Conservation (phyloP, 2,329 filamentous ascomycete species). For the Lachnellula cervina region DNA sequence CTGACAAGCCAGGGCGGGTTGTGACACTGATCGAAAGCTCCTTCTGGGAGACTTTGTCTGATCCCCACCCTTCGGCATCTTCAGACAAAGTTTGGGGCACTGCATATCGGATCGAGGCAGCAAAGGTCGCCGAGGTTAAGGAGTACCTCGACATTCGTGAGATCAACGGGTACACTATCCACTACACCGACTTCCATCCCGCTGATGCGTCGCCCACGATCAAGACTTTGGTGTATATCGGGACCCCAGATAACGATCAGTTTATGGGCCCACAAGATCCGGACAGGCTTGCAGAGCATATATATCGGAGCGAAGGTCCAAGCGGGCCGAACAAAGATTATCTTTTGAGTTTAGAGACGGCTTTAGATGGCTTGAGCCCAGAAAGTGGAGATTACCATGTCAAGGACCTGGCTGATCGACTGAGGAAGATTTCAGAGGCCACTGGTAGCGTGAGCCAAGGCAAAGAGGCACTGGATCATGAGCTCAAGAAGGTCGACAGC, state of each 20-base stretch:
- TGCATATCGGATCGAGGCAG: constrained; percentile 75
- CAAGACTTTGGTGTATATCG: constrained; percentile 79
- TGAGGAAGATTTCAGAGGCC: constrained; percentile 50
- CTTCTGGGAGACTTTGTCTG: constrained; percentile 72
- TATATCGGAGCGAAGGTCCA: constrained; percentile 69
- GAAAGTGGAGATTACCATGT: constrained; percentile 83
- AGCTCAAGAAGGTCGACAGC: constrained; percentile 42
- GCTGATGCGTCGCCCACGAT: constrained; percentile 39
- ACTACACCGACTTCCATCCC: constrained; percentile 80
- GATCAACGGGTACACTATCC: constrained; percentile 95
- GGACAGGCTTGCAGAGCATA: constrained; percentile 72
- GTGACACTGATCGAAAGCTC: constrained; percentile 83
- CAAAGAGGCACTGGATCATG: constrained; percentile 24
- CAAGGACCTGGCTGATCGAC: constrained; percentile 69
- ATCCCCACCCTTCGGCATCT: constrained; percentile 59
- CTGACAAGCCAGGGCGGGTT: constrained; percentile 80
- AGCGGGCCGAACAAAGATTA: constrained; percentile 92
- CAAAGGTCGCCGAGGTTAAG: constrained; percentile 73
- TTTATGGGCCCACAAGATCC: constrained; percentile 83
- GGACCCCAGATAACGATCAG: constrained; percentile 86
- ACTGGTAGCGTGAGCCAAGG: constrained; percentile 11
- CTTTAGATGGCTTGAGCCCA: constrained; percentile 65
- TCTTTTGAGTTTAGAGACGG: constrained; percentile 71
- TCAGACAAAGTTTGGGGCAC: constrained; percentile 76
- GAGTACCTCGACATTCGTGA: constrained; percentile 92